Evolutionary conservation across 1,139 yeast species (phyloP), one percentile per base, ranked within the genome.

Genomic region (Lodderomyces elongisporus): DNA sequence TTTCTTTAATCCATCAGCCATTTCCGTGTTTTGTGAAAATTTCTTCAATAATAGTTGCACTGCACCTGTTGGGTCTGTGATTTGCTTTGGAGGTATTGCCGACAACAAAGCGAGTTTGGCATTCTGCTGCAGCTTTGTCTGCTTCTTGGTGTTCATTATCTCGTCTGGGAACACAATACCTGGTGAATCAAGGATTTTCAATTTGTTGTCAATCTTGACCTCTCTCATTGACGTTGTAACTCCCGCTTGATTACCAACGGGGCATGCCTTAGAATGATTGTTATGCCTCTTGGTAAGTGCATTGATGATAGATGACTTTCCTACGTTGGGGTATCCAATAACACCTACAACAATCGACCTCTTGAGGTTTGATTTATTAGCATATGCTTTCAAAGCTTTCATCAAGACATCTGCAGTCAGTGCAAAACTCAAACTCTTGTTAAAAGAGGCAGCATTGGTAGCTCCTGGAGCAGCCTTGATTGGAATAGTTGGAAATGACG

Each of bases 181-280:
- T 32, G 98, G 98, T 32, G 96, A 87, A 58, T 91, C 98, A 53
- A 91, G 71, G 42, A 91, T 72, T 58, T 84, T 85, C 47, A 91
- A 73, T 58, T 88, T 88, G 53, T 79, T 83, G 56, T 91, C 98
- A 41, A 91, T 75, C 62, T 91, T 91, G 40, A 91, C 88, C 58
- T 88, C 95, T 62, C 96, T 78, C 57, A 91, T 67, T 3, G 91
- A 69, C 1, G 96, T 89, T 20, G 98, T 91, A 25, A 91, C 91
- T 56, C 98, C 98, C 3, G 99, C 97, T 62, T 85, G 93, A 51
- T 94, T 93, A 30, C 98, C 99, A 22, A 85, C 95, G 10, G 98
- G 97, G 56, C 98, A 91, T 8, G 91, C 93, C 48, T 72, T 76
- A 28, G 77, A 66, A 39, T 54, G 53, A 44, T 67, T 63, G 33